Evolutionary conservation across 129 eudicot genomes (phyloP).

Genomic region (Calendula officinalis): DNA sequence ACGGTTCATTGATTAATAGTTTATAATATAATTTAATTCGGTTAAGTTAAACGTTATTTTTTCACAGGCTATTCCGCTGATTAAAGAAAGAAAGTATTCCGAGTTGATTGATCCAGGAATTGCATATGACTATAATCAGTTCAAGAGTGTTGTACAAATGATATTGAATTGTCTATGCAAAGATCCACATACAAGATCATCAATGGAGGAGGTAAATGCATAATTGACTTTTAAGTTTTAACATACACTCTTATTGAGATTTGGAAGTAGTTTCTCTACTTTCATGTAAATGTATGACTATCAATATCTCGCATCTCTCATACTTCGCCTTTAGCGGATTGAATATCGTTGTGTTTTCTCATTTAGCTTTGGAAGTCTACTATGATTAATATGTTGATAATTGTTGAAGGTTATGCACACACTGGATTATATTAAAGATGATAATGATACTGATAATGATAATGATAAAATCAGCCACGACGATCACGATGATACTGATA

Average conservation of each 20-base stretch:
- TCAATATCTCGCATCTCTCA: too few relatives aligned
- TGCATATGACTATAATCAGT: constrained; percentile 16
- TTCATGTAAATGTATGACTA: too few relatives aligned
- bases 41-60: neutral
- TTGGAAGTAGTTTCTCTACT: too few relatives aligned
- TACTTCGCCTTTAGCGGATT: too few relatives aligned
- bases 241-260: neutral
- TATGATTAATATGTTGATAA: neutral
- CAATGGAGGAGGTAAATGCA: constrained; percentile 41
- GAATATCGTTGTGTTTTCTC: too few relatives aligned
- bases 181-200: constrained; percentile 29
- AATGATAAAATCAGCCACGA: neutral
- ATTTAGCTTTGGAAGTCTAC: neutral
- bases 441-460: too few relatives aligned
- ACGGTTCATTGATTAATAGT: neutral
- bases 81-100: constrained; percentile 25
- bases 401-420: constrained; percentile 24
- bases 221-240: constrained; percentile 9
- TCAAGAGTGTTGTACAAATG: constrained; percentile 23
- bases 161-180: constrained; percentile 35
- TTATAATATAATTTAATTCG: too few relatives aligned
- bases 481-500: neutral
- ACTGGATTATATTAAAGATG: constrained; percentile 27
- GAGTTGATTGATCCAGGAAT: constrained; percentile 43
- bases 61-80: constrained; percentile 31